These are phyloP conservation scores for Plasmodium malariae DNA, from an alignment of 169 alveolate species.

Conservation along the genomic window DNA sequence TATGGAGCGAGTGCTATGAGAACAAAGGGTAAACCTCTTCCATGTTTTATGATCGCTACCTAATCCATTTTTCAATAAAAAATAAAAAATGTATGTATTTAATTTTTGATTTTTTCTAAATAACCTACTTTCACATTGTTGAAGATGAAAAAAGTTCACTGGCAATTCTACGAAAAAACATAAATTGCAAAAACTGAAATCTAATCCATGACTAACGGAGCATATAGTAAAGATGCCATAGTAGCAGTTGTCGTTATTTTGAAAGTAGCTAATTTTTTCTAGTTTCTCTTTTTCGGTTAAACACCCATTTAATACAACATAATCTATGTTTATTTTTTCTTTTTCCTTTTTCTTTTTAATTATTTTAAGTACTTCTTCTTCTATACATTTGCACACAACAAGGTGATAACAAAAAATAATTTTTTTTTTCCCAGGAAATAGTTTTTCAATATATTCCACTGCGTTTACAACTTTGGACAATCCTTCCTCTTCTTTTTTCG, in stretches of 20 bases:
- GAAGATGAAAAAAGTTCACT: slow-evolving; percentile 49
- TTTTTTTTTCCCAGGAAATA: slow-evolving; percentile 53
- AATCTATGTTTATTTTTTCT: slow-evolving; percentile 24
- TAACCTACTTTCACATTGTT: slow-evolving; percentile 64
- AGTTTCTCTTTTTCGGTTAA: slow-evolving; percentile 41
- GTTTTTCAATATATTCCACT: slow-evolving; percentile 18
- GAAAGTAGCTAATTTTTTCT: slow-evolving; percentile 46
- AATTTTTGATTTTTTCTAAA: slow-evolving; percentile 49
- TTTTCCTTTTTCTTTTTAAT: slow-evolving; percentile 38
- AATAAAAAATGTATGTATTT: slow-evolving; percentile 49
- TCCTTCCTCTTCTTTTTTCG: slow-evolving; percentile 60
- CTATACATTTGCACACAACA: slow-evolving; percentile 31
- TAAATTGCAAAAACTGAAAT: slow-evolving; percentile 61
- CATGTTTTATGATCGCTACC: slow-evolving; percentile 68
- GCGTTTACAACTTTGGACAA: slow-evolving; percentile 32
- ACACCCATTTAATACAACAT: slow-evolving; percentile 33
- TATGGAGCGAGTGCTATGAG: slow-evolving; percentile 55
- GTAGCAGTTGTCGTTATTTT: slow-evolving; percentile 18
- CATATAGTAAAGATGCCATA: slow-evolving; percentile 65
- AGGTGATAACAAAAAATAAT: slow-evolving; percentile 62
- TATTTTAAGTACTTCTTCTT: slow-evolving; percentile 56
- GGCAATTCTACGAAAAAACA: slow-evolving; percentile 62
- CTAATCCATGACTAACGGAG: slow-evolving; percentile 57
- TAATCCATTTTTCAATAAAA: slow-evolving; percentile 48
- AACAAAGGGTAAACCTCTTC: slow-evolving; percentile 37